Conservation (phyloP, 331 rosid genomes). For the Rosa hybrid region DNA sequence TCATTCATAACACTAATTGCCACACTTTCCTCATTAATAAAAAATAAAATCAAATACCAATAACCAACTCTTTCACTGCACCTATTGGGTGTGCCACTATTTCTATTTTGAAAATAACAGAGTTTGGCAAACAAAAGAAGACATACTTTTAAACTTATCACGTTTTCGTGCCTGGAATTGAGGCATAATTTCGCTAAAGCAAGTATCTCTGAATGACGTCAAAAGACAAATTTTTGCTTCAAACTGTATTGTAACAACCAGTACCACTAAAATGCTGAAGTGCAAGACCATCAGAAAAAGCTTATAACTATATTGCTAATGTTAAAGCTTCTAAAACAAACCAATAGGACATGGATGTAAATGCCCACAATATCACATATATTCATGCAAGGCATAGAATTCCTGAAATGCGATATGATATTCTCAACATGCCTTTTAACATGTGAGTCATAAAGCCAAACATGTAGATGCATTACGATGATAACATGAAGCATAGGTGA, state of each 20-base stretch:
- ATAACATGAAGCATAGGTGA: no score
- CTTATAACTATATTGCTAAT: not conserved
- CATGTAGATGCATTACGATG: not conserved
- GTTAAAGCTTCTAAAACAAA: not conserved
- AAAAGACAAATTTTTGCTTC: constrained; percentile 87
- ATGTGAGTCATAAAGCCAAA: not conserved
- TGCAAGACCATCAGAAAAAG: not conserved
- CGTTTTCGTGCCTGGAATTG: constrained; percentile 57
- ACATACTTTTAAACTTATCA: constrained; percentile 43
- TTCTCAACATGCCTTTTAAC: not conserved
- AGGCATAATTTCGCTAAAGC: constrained; percentile 85
- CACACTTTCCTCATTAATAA: not conserved
- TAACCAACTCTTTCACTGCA: not conserved
- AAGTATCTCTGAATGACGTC: constrained; percentile 93
- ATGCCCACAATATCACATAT: not conserved
- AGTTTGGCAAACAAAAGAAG: constrained; percentile 1
- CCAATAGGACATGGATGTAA: not conserved
- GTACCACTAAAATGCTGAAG: not conserved
- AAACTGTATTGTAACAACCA: constrained; percentile 56
- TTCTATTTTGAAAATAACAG: not conserved
- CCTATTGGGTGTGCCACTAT: not conserved
- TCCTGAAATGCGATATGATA: not conserved
- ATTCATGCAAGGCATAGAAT: not conserved
- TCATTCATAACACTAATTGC: no score
- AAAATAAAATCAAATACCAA: not conserved